phyloP scores from a whole-genome alignment of 2,329 filamentous ascomycete species.

The Nothopassalora personata region DNA sequence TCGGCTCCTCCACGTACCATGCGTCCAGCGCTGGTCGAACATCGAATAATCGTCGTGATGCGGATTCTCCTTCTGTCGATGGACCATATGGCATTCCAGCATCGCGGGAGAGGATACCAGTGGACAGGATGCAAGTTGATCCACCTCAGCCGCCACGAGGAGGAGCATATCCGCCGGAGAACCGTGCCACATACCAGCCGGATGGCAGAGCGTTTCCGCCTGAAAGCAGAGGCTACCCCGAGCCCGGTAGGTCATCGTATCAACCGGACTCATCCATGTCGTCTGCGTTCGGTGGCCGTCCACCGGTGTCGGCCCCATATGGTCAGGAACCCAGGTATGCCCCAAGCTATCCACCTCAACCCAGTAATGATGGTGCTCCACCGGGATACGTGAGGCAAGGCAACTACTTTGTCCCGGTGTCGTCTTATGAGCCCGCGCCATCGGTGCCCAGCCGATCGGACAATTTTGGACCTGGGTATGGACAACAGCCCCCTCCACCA shows the following conservation, averaged over 20 bases:
- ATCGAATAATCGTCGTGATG: constrained; percentile 41
- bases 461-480: constrained; percentile 19
- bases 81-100: constrained; percentile 27
- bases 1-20: constrained; percentile 38
- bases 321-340: constrained; percentile 30
- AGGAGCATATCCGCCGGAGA: constrained; percentile 21
- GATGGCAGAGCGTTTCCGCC: constrained; percentile 23
- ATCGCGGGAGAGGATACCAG: constrained; percentile 23
- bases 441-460: constrained; percentile 26
- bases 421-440: constrained; percentile 24
- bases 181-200: constrained; percentile 19
- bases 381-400: constrained; percentile 33
- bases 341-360: constrained; percentile 23
- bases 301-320: constrained; percentile 25
- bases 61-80: constrained; percentile 30
- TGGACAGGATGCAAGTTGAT: constrained; percentile 29
- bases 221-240: constrained; percentile 22
- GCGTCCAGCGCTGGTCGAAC: constrained; percentile 35
- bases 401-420: constrained; percentile 31
- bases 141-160: constrained; percentile 20
- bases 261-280: constrained; percentile 22
- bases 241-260: constrained; percentile 24
- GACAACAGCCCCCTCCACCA: constrained; percentile 17
- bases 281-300: constrained; percentile 21
- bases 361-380: constrained; percentile 27